Evolutionary conservation across 305 asterid species (phyloP).

Genomic region (Plantago rigida): DNA sequence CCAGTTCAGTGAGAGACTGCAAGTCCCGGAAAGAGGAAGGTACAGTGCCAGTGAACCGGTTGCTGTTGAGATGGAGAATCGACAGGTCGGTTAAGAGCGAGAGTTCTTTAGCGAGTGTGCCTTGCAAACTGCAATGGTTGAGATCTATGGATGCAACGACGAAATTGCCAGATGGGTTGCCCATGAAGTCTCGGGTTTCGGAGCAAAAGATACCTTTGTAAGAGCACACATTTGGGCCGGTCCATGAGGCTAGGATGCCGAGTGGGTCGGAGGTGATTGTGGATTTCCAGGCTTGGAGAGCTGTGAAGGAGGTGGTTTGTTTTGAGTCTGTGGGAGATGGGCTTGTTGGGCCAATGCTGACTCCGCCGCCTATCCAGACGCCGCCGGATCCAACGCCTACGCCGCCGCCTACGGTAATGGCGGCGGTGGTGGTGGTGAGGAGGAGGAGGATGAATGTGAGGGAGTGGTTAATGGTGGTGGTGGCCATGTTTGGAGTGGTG

Average conservation of each 20-base stretch:
- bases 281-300: conserved; percentile 79
- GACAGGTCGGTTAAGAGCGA: conserved; percentile 44
- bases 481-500: conserved; percentile 23
- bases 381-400: conserved; percentile 24
- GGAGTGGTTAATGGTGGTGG: conserved; percentile 15
- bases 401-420: conserved; percentile 16
- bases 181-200: conserved; percentile 39
- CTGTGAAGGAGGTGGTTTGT: conserved; percentile 41
- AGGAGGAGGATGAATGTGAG: conserved; percentile 29
- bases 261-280: conserved; percentile 63
- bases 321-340: conserved; percentile 33
- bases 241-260: conserved; percentile 51
- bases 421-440: conserved; percentile 27
- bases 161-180: conserved; percentile 28
- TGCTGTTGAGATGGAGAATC: conserved; percentile 65
- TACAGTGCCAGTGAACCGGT: conserved; percentile 55
- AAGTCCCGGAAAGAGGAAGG: conserved; percentile 47
- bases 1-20: conserved; percentile 49
- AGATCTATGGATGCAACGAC: conserved; percentile 69
- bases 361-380: conserved; percentile 33
- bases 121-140: conserved; percentile 64
- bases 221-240: conserved; percentile 58
- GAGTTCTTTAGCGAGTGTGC: conserved; percentile 53
- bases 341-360: conserved; percentile 41
- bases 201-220: conserved; percentile 71